Percentiles rank a stretch among this genome's conserved stretches.
These are phyloP conservation scores for Paramecium tetraurelia DNA, from an alignment of 73 alveolate genomes.

Conservation along the genomic window DNA sequence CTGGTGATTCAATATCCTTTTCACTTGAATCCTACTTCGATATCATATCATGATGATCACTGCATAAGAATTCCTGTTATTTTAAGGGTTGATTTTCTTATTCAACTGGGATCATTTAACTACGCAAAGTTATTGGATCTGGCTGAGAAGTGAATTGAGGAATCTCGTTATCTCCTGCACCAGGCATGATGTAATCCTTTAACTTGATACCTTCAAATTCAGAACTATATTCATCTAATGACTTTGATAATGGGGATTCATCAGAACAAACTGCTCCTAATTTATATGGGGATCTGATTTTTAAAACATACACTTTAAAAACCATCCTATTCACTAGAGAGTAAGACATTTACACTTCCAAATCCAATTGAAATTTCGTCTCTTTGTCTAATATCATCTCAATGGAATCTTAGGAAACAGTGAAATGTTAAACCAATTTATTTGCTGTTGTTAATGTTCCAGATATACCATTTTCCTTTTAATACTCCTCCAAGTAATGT, in stretches of 20 bases:
- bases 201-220: background rate
- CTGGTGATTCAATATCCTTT: background rate
- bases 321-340: background rate
- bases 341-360: background rate
- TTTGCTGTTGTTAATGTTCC: conserved; percentile 4
- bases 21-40: conserved; percentile 7
- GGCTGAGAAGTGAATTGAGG: background rate
- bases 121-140: conserved; percentile 15
- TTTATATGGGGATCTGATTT: background rate
- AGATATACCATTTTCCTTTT: background rate
- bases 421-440: background rate
- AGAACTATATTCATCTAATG: conserved; percentile 35
- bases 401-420: background rate
- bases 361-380: background rate
- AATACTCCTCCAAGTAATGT: background rate
- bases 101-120: background rate
- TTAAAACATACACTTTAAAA: background rate
- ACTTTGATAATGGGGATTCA: background rate
- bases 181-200: background rate
- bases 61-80: conserved; percentile 10
- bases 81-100: background rate
- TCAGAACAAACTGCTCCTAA: conserved; percentile 45
- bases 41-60: conserved; percentile 4
- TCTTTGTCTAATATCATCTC: background rate
- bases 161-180: background rate